Conservation (phyloP, 2,329 filamentous ascomycete genomes). For the Pseudogymnoascus sp. region DNA sequence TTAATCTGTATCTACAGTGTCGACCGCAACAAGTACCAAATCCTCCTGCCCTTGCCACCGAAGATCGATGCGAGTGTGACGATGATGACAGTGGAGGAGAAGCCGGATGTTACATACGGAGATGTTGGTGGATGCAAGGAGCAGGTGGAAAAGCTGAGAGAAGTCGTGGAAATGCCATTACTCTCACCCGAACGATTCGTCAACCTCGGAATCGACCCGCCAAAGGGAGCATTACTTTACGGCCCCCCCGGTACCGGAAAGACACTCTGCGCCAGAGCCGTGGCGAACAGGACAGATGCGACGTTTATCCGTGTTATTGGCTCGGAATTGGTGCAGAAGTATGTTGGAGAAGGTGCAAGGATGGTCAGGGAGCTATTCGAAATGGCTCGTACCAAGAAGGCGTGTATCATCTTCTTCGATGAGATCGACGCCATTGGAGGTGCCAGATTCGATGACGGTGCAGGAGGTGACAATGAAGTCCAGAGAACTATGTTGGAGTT, state of each 20-base stretch:
- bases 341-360: constrained; percentile 93
- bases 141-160: constrained; percentile 96
- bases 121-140: constrained; percentile 99
- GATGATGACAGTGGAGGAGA: constrained; percentile 99
- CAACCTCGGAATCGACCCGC: constrained; percentile 96
- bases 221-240: constrained; percentile 93
- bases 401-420: constrained; percentile 99
- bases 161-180: constrained; percentile 97
- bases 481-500: constrained; percentile 97
- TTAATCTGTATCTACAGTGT: constrained; percentile 45
- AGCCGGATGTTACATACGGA: constrained; percentile 97
- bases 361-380: constrained; percentile 99
- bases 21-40: constrained; percentile 98
- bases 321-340: constrained; percentile 96
- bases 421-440: constrained; percentile 96
- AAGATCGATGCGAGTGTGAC: constrained; percentile 99
- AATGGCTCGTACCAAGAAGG: constrained; percentile 99
- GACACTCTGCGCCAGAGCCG: constrained; percentile 92
- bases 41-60: constrained; percentile 86
- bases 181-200: constrained; percentile 95
- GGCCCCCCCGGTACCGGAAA: constrained; percentile 98
- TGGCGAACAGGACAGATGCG: constrained; percentile 95
- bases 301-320: constrained; percentile 99
- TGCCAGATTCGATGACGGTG: constrained; percentile 92
- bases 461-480: constrained; percentile 94